Evolutionary conservation across 2,329 filamentous ascomycete species (phyloP).

Genomic region (Fusarium verrucosum): DNA sequence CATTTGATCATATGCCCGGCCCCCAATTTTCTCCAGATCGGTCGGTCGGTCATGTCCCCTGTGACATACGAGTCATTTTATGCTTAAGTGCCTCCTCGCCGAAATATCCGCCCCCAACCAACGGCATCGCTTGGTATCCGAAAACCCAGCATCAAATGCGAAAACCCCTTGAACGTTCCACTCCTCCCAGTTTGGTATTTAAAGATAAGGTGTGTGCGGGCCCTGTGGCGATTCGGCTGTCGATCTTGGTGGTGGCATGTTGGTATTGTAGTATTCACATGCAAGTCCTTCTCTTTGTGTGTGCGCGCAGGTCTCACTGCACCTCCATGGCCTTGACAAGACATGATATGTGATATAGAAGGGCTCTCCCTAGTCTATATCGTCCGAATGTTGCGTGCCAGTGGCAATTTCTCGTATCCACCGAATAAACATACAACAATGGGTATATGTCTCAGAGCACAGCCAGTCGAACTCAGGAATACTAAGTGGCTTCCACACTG

Average conservation of each 20-base stretch:
- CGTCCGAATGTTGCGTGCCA: neutral
- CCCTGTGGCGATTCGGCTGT: constrained; percentile 4
- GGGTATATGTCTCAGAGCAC: neutral
- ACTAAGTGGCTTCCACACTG: neutral
- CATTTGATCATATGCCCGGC: neutral
- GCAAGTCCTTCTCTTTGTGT: neutral
- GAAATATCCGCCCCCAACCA: constrained; percentile 9
- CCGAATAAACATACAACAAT: neutral
- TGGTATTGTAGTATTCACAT: neutral
- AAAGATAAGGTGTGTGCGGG: constrained; percentile 4
- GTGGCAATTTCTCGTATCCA: neutral
- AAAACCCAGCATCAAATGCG: constrained; percentile 17
- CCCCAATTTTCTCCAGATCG: neutral
- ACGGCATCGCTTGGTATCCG: constrained; percentile 11
- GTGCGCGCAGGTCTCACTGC: neutral
- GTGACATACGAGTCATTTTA: constrained; percentile 24
- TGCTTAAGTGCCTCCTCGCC: constrained; percentile 4
- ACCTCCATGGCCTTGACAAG: neutral
- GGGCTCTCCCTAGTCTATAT: neutral
- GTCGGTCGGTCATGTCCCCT: neutral
- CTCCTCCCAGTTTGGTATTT: neutral
- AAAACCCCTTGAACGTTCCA: constrained; percentile 17
- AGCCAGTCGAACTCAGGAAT: neutral
- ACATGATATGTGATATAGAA: neutral
- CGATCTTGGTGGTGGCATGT: neutral